Percentiles rank a stretch among this genome's conserved stretches.
These are phyloP conservation scores for Fusarium scirpi DNA, from an alignment of 2,329 filamentous ascomycete genomes.

Conservation along the genomic window DNA sequence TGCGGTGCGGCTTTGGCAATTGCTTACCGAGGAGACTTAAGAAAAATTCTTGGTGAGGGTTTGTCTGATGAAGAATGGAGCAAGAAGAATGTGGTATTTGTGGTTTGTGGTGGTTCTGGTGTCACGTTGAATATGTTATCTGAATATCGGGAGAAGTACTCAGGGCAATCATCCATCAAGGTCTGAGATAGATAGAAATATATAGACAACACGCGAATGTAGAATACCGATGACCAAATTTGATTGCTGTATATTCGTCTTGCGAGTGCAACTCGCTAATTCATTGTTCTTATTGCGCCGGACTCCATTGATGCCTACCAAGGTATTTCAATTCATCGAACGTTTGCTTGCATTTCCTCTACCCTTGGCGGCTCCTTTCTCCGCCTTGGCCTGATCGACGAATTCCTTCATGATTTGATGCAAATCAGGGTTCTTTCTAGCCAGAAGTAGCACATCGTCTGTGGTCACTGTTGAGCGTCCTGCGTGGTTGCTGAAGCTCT, in stretches of 20 bases:
- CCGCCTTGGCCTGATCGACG: conserved; percentile 70
- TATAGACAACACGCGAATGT: neutral
- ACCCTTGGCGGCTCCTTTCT: conserved; percentile 46
- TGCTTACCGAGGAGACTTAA: conserved; percentile 73
- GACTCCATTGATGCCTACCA: conserved; percentile 15
- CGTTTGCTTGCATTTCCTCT: conserved; percentile 51
- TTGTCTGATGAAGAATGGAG: conserved; percentile 68
- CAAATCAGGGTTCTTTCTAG: conserved; percentile 87
- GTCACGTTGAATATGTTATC: conserved; percentile 72
- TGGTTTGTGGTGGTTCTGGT: conserved; percentile 85
- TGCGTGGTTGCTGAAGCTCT: conserved; percentile 77
- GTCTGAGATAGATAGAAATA: conserved; percentile 15
- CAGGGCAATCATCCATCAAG: conserved; percentile 50
- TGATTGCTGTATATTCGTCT: neutral
- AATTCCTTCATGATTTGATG: conserved; percentile 79
- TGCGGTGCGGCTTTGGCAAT: conserved; percentile 84
- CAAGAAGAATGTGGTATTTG: conserved; percentile 80
- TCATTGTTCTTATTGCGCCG: conserved; percentile 18
- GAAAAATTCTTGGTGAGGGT: conserved; percentile 67
- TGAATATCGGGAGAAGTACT: conserved; percentile 65
- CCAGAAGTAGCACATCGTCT: conserved; percentile 88
- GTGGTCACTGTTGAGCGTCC: conserved; percentile 83
- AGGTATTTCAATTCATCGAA: conserved; percentile 39
- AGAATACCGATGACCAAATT: neutral
- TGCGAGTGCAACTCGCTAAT: neutral